phyloP scores from a whole-genome alignment of 108 stramenopile genomes.

The Seminavis robusta region DNA sequence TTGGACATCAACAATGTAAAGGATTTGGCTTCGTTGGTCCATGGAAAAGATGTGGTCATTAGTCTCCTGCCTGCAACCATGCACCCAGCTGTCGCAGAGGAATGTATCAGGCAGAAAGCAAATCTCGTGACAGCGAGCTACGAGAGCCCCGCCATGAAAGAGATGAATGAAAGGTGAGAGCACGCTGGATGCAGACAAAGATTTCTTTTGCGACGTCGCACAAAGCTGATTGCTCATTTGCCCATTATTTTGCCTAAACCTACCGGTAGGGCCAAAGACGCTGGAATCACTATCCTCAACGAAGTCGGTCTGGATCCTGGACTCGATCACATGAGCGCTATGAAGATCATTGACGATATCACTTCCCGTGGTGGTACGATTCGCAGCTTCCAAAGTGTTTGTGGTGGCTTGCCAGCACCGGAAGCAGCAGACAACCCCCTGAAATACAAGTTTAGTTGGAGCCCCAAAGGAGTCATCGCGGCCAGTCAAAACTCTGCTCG shows the following conservation, averaged over 20 bases:
- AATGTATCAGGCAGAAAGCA: constrained; percentile 46
- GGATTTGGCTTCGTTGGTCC: constrained; percentile 42
- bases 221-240: constrained; percentile 1
- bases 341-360: constrained; percentile 77
- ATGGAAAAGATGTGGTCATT: constrained; percentile 69
- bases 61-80: constrained; percentile 80
- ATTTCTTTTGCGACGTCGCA: neutral
- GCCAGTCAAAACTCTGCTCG: constrained; percentile 68
- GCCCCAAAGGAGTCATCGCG: constrained; percentile 75
- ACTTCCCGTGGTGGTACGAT: constrained; percentile 56
- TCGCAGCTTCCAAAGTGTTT: constrained; percentile 66
- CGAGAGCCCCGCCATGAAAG: constrained; percentile 65
- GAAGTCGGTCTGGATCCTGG: constrained; percentile 91
- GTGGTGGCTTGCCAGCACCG: constrained; percentile 80
- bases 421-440: constrained; percentile 83
- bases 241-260: neutral
- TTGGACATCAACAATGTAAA: constrained; percentile 39
- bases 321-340: constrained; percentile 69
- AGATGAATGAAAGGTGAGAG: constrained; percentile 24
- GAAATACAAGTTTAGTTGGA: constrained; percentile 90
- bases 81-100: constrained; percentile 65
- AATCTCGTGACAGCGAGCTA: constrained; percentile 84
- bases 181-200: too few relatives aligned
- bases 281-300: constrained; percentile 73
- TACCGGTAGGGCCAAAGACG: constrained; percentile 26